phyloP scores from a whole-genome alignment of 2,329 filamentous ascomycete genomes.

The Ophiostoma ips region DNA sequence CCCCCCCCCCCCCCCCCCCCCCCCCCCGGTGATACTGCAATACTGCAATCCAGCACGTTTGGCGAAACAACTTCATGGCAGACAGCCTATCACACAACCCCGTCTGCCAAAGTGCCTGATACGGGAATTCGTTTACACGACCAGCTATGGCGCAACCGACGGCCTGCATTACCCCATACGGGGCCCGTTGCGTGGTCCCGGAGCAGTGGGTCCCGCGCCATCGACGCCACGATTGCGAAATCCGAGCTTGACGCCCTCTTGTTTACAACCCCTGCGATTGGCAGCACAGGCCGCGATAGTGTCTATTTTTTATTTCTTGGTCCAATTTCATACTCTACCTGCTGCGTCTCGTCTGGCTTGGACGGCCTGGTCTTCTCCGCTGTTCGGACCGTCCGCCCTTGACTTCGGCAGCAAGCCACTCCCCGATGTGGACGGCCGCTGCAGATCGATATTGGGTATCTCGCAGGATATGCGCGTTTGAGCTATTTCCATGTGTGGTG shows the following conservation, averaged over 20 bases:
- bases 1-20: too few species aligned
- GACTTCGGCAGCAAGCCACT: too few species aligned
- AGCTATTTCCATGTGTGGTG: too few species aligned
- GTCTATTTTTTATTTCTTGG: not conserved
- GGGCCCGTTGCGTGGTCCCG: not conserved
- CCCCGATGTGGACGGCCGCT: too few species aligned
- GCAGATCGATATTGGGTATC: too few species aligned
- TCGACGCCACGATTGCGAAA: conserved; percentile 6
- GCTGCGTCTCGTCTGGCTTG: too few species aligned
- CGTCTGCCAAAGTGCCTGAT: not conserved
- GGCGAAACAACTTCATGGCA: too few species aligned
- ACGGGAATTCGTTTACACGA: not conserved
- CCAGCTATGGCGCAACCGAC: not conserved
- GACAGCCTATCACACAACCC: not conserved
- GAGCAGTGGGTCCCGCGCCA: conserved; percentile 3
- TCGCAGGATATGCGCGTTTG: too few species aligned
- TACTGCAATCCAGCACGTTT: too few species aligned
- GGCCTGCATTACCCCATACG: conserved; percentile 3
- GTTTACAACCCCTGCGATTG: not conserved
- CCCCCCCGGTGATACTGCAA: too few species aligned
- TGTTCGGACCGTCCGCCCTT: too few species aligned
- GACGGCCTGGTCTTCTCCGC: too few species aligned
- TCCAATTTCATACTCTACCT: not conserved
- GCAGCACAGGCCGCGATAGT: not conserved
- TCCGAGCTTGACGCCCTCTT: not conserved